Percentiles rank a stretch among this genome's conserved stretches.
Evolutionary conservation across 2,329 filamentous ascomycete species (phyloP).

Genomic region (Colletotrichum sp.): DNA sequence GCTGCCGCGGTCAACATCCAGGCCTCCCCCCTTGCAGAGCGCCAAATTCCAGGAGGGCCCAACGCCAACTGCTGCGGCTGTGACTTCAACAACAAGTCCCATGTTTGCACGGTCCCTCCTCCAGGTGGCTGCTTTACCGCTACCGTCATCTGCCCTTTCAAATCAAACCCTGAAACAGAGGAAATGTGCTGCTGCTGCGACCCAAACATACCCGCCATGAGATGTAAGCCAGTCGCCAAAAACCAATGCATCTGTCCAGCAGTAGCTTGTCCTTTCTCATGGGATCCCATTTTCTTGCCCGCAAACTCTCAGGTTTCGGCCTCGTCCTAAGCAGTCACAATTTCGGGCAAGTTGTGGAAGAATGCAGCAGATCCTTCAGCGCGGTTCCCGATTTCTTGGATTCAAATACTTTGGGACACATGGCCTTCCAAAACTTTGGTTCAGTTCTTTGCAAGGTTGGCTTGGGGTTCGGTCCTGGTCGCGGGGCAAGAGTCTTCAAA

Average conservation of each 20-base stretch:
- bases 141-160: background rate
- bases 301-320: background rate
- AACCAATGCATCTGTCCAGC: background rate
- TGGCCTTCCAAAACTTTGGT: background rate
- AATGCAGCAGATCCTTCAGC: background rate
- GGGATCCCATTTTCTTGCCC: background rate
- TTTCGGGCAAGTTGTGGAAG: background rate
- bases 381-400: background rate
- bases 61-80: background rate
- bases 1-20: background rate
- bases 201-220: background rate
- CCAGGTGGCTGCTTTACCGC: background rate
- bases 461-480: background rate
- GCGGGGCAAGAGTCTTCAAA: background rate
- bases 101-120: background rate
- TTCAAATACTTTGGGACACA: background rate
- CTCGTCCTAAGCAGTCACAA: background rate
- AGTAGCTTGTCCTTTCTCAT: background rate
- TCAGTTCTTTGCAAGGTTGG: background rate
- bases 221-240: background rate
- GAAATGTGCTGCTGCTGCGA: slow-evolving; percentile 23
- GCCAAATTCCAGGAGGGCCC: background rate
- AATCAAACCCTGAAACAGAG: slow-evolving; percentile 22
- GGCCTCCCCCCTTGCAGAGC: background rate
- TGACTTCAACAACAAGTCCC: background rate